A percentile compares a stretch with the other conserved stretches of the same genome.
Conservation (phyloP, 2,329 filamentous ascomycete genomes). For the Colletotrichum lini region DNA sequence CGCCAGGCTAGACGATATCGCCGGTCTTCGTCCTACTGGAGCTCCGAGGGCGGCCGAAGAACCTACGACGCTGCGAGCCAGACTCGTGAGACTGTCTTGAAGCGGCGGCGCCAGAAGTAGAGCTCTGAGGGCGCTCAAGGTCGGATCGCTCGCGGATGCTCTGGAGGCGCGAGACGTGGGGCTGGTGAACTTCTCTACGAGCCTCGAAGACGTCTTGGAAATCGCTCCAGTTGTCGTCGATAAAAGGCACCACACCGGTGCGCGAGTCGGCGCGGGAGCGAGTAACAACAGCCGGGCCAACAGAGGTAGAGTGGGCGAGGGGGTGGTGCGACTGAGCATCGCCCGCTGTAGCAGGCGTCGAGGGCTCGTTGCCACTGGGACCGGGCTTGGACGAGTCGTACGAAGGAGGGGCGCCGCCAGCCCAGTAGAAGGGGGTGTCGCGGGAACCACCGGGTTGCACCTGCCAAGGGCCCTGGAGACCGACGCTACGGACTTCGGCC, state of each 20-base stretch:
- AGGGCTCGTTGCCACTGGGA: constrained; percentile 38
- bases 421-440: constrained; percentile 75
- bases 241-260: constrained; percentile 42
- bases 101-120: constrained; percentile 14
- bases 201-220: constrained; percentile 63
- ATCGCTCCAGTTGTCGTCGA: constrained; percentile 54
- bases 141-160: constrained; percentile 40
- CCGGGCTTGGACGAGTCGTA: constrained; percentile 48
- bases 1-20: constrained; percentile 26
- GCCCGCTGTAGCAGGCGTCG: constrained; percentile 34
- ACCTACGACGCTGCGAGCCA: constrained; percentile 31
- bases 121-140: constrained; percentile 25
- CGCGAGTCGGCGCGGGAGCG: constrained; percentile 42
- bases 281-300: constrained; percentile 47
- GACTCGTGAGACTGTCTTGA: constrained; percentile 30
- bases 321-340: constrained; percentile 44
- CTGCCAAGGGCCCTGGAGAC: constrained; percentile 82
- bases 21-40: constrained; percentile 19
- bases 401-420: constrained; percentile 52
- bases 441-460: constrained; percentile 77
- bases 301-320: constrained; percentile 47
- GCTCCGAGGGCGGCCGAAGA: constrained; percentile 35
- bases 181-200: constrained; percentile 54
- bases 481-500: constrained; percentile 84
- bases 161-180: constrained; percentile 45